phyloP scores from a whole-genome alignment of 345 rosid genomes.

The Atalantia buxifolia region DNA sequence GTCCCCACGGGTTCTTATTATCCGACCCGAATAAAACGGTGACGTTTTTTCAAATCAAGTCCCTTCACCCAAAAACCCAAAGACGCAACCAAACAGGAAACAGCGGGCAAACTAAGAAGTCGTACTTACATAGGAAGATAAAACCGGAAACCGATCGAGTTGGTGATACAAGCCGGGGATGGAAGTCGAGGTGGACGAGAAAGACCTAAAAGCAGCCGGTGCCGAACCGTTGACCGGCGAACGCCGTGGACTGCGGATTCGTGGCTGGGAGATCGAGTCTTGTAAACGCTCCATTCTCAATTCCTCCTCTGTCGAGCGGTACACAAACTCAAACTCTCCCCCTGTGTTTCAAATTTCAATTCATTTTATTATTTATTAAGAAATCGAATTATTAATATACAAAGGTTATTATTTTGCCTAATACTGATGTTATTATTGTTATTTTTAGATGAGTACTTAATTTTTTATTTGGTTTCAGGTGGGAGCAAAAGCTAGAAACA shows the following conservation, averaged over 20 bases:
- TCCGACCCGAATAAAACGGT: neutral
- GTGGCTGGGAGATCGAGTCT: conserved; percentile 86
- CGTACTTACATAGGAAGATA: neutral
- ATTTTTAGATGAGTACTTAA: neutral
- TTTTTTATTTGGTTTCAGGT: conserved; percentile 42
- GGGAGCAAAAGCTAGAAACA: conserved; percentile 80
- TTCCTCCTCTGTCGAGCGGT: conserved; percentile 56
- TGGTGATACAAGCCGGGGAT: conserved; percentile 22
- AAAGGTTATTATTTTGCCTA: neutral
- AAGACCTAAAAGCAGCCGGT: conserved; percentile 64
- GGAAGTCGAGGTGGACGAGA: conserved; percentile 67
- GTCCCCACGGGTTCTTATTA: neutral
- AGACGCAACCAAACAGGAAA: neutral
- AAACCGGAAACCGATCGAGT: conserved; percentile 1
- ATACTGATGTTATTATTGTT: neutral
- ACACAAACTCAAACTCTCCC: conserved; percentile 12
- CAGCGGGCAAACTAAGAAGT: no score
- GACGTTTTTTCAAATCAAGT: neutral
- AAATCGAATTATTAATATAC: neutral
- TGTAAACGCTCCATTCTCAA: conserved; percentile 68
- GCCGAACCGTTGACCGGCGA: conserved; percentile 67
- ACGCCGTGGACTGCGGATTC: conserved; percentile 64
- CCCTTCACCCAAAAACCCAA: no score
- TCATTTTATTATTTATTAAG: neutral
- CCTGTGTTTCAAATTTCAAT: conserved; percentile 1